Conservation (phyloP, 2,329 filamentous ascomycete genomes). For the Lomentospora prolificans region DNA sequence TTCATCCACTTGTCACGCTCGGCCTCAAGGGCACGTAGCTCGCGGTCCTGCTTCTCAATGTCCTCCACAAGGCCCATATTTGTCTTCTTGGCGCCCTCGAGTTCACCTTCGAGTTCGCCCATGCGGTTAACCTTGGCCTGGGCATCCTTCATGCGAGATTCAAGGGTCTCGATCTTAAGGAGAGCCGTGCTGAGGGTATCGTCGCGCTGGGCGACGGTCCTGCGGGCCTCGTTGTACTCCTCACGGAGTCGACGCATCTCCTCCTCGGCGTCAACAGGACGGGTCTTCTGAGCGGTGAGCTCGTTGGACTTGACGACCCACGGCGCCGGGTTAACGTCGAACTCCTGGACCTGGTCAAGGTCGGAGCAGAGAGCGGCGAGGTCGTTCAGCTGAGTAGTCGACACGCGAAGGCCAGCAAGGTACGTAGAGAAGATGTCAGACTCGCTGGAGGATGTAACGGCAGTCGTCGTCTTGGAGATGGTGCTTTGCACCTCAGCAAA, state of each 20-base stretch:
- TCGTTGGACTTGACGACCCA: constrained; percentile 79
- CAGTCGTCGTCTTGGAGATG: constrained; percentile 47
- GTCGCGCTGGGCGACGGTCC: constrained; percentile 62
- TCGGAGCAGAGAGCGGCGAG: constrained; percentile 62
- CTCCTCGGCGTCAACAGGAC: constrained; percentile 74
- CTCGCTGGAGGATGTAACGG: constrained; percentile 45
- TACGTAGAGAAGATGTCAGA: constrained; percentile 63
- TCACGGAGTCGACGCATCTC: constrained; percentile 73
- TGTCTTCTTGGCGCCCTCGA: constrained; percentile 42
- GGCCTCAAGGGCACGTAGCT: constrained; percentile 53
- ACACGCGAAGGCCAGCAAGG: constrained; percentile 52
- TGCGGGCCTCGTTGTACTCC: constrained; percentile 67
- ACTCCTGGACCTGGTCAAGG: constrained; percentile 64
- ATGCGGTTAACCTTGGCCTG: constrained; percentile 66
- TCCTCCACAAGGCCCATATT: constrained; percentile 48
- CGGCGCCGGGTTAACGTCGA: constrained; percentile 65
- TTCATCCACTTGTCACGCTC: constrained; percentile 65
- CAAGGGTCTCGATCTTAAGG: constrained; percentile 89
- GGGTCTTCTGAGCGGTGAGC: constrained; percentile 70
- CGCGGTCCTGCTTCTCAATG: constrained; percentile 57
- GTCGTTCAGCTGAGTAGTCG: constrained; percentile 57
- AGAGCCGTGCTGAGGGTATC: constrained; percentile 75
- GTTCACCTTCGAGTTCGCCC: constrained; percentile 50
- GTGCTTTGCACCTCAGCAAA: constrained; percentile 55
- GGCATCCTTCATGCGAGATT: constrained; percentile 77